These are phyloP conservation scores for Aspergillus thermomutatus DNA, from an alignment of 2,329 filamentous ascomycete genomes.

Conservation along the genomic window DNA sequence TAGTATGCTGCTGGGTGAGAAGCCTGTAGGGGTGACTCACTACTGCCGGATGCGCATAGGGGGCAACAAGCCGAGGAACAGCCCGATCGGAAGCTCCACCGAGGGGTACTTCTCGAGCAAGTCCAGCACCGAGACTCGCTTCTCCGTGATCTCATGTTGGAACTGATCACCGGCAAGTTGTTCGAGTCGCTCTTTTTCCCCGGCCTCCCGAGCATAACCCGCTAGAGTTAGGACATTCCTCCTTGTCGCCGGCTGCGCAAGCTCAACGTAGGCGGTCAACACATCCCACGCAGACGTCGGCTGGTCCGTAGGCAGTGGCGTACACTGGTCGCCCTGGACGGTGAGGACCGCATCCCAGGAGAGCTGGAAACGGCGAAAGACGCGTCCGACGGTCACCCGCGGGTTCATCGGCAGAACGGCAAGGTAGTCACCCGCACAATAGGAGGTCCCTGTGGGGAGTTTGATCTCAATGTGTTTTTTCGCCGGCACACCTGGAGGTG, in stretches of 20 bases:
- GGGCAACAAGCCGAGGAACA: too few species aligned
- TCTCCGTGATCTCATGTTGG: too few species aligned
- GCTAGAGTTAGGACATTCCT: too few species aligned
- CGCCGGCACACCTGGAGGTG: constrained; percentile 46
- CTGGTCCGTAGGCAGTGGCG: constrained; percentile 50
- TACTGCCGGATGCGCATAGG: too few species aligned
- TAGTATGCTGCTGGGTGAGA: too few species aligned
- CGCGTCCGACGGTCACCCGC: constrained; percentile 57
- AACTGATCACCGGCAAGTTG: too few species aligned
- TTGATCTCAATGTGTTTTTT: constrained; percentile 67
- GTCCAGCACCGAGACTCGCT: too few species aligned
- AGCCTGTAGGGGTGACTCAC: too few species aligned
- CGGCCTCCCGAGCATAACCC: too few species aligned
- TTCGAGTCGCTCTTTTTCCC: too few species aligned
- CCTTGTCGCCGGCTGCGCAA: constrained; percentile 63
- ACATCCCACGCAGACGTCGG: constrained; percentile 62
- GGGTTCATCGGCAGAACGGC: constrained; percentile 71
- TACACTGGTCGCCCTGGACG: constrained; percentile 40
- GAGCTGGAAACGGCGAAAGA: constrained; percentile 61
- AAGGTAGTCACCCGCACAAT: constrained; percentile 74
- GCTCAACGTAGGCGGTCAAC: constrained; percentile 68
- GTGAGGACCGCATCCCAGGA: constrained; percentile 66
- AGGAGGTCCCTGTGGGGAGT: constrained; percentile 62
- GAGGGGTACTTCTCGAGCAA: too few species aligned
- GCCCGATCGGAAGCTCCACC: too few species aligned